Evolutionary conservation across 1,139 yeast genomes (phyloP).

Genomic region (Arxiozyma slooffiae): DNA sequence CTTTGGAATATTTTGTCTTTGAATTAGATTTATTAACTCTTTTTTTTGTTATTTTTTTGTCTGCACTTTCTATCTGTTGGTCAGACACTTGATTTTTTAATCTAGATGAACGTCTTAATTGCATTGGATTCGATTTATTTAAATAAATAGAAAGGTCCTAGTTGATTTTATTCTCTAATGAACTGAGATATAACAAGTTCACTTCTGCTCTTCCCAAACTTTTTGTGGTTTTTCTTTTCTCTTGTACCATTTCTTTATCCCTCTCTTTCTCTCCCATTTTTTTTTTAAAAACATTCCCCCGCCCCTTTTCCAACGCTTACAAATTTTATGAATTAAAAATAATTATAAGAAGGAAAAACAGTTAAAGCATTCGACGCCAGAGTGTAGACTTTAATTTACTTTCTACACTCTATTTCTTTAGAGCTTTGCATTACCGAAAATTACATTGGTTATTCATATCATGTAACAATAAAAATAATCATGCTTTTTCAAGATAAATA

Average conservation of each 20-base stretch:
- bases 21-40: slow-evolving; percentile 3
- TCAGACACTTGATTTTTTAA: neutral
- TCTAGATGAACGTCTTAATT: slow-evolving; percentile 1
- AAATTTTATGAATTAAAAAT: too few relatives aligned
- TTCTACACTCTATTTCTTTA: too few relatives aligned
- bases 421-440: too few relatives aligned
- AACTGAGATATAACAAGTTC: neutral
- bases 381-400: too few relatives aligned
- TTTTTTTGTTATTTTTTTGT: slow-evolving; percentile 5
- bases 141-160: neutral
- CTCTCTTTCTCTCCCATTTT: neutral
- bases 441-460: too few relatives aligned
- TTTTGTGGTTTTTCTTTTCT: neutral
- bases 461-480: too few relatives aligned
- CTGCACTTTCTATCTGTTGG: slow-evolving; percentile 6
- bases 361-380: too few relatives aligned
- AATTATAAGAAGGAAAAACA: too few relatives aligned
- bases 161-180: neutral
- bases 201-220: neutral
- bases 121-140: neutral
- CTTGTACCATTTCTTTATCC: neutral
- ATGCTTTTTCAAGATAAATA: too few relatives aligned
- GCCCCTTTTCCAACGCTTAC: too few relatives aligned
- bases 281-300: too few relatives aligned
- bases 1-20: neutral